Base-by-base conservation (phyloP, 2,329 filamentous ascomycete genomes). In the Beauveria asiatica region DNA sequence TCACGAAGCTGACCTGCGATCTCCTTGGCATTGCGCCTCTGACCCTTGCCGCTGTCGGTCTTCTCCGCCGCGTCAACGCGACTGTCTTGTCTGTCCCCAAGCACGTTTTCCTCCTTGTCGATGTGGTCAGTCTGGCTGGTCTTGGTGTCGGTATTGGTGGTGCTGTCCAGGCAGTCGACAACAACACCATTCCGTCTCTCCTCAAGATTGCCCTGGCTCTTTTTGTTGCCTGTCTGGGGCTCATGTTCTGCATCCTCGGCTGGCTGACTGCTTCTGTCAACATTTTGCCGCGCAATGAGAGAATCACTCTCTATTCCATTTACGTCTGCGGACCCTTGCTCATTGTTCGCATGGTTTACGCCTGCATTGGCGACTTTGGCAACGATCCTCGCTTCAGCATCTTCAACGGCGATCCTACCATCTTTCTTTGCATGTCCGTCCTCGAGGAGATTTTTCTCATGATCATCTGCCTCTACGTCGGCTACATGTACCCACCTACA, bases 371-470 rank as follows among this genome's bases (percentile, higher is more conserved):
- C 19, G 62, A 64, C 23, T 62, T 61, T 48, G 59, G 57, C n/a
- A 39, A 42, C 49, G 51, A 61, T 16, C 23, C 41, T n/a, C 48
- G 54, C 42, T 64, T 61, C 61, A 61, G 56, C 59, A 51, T 62
- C 21, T 56, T 64, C 8, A 30, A 63, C n/a, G 62, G 62, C 33
- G 59, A 61, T 44, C 44, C 58, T 10, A 63, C 62, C n/a, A 53
- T 64, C 16, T 62, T 61, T 33, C 62, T 63, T 10, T 61, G 61
- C 58, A 64, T 64, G 62, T 60, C 53, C 9, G 54, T 64, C 3
- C 58, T 64, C 16, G 48, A 59, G 58, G 62, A 64, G 49, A 64
- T 64, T 51, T 21, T 64, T 21, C 41, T 61, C 39, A 59, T 61
- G 46, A 21, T 57, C n/a, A 59, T 64, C 27, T 62, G 57, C 50